phyloP scores from a whole-genome alignment of 1,284 basidiomycete genomes.

The Fomitopsis pinicola region DNA sequence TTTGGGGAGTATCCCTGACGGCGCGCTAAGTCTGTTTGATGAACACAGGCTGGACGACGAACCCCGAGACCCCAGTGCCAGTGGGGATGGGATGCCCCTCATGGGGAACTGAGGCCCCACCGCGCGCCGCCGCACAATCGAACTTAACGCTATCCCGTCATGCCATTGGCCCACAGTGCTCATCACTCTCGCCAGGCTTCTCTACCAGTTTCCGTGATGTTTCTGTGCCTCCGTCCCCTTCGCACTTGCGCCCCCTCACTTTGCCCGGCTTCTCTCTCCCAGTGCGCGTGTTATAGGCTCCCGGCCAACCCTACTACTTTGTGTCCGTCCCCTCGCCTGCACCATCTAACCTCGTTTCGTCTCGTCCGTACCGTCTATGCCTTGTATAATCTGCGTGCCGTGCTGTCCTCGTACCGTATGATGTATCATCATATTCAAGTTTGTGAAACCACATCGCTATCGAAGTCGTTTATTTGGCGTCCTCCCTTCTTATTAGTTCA shows the following conservation, averaged over 20 bases:
- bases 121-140: neutral
- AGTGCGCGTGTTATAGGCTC: neutral
- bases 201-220: neutral
- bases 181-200: neutral
- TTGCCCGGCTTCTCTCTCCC: neutral
- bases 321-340: neutral
- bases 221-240: neutral
- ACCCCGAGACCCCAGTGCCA: conserved; percentile 51
- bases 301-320: neutral
- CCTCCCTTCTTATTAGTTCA: neutral
- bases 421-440: conserved; percentile 5
- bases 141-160: neutral
- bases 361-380: conserved; percentile 1
- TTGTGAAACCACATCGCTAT: conserved; percentile 4
- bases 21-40: conserved; percentile 4
- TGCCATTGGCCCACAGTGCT: neutral
- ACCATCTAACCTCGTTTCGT: neutral
- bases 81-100: conserved; percentile 50
- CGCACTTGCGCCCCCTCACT: neutral
- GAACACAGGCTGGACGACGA: conserved; percentile 68
- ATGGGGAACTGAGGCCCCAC: conserved; percentile 29
- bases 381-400: conserved; percentile 2
- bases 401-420: conserved; percentile 1
- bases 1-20: conserved; percentile 7
- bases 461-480: neutral